A percentile compares a stretch with the other conserved stretches of the same genome.
These are phyloP conservation scores for Elsinoe batatas DNA, from an alignment of 2,329 filamentous ascomycete genomes.

Conservation along the genomic window DNA sequence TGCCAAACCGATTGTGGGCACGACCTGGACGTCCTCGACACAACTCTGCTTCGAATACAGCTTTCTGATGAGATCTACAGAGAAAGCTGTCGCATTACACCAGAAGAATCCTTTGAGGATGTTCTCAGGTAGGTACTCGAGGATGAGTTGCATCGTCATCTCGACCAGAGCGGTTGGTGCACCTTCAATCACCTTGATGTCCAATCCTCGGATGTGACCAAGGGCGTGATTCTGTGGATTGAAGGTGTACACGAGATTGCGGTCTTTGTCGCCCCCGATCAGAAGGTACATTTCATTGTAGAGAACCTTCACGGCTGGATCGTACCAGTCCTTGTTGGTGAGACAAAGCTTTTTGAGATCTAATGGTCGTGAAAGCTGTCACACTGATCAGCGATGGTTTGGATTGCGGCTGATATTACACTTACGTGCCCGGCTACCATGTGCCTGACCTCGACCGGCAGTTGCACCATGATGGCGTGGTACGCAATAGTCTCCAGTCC, in stretches of 20 bases:
- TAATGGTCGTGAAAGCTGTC: slow-evolving; percentile 35
- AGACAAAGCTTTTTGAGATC: slow-evolving; percentile 41
- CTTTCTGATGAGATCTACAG: too few species aligned
- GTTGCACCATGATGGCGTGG: not conserved
- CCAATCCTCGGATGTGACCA: slow-evolving; percentile 35
- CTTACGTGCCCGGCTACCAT: slow-evolving; percentile 10
- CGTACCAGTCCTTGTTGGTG: slow-evolving; percentile 37
- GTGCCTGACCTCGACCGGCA: not conserved
- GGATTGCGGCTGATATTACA: not conserved
- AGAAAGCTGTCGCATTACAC: too few species aligned
- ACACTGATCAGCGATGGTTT: not conserved
- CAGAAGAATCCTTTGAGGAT: too few species aligned
- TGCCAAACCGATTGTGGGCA: too few species aligned
- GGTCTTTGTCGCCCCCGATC: slow-evolving; percentile 36
- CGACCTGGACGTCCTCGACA: too few species aligned
- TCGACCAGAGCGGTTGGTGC: too few species aligned
- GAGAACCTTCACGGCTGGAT: slow-evolving; percentile 36
- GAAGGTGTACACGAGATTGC: slow-evolving; percentile 35
- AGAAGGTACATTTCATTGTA: slow-evolving; percentile 40
- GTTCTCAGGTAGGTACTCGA: too few species aligned
- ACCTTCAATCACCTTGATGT: too few species aligned
- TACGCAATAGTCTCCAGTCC: not conserved
- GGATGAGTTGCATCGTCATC: too few species aligned
- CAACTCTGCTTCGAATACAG: too few species aligned
- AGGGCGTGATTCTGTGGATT: slow-evolving; percentile 39